Evolutionary conservation across 2,329 filamentous ascomycete species (phyloP).

Genomic region (Scleromitrula shiraiana): DNA sequence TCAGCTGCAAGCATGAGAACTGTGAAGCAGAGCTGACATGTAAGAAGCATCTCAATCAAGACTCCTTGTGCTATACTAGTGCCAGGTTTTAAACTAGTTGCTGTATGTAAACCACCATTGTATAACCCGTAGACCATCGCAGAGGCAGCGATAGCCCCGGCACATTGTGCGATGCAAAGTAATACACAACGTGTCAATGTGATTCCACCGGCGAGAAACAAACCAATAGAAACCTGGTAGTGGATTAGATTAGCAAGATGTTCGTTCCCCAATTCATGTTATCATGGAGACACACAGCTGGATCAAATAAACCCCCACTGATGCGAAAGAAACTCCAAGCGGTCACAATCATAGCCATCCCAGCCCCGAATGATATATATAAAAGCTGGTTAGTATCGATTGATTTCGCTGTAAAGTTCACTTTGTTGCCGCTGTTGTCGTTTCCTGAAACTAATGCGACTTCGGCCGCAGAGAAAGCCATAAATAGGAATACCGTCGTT

Average conservation of each 20-base stretch:
- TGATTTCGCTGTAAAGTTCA: slow-evolving; percentile 3
- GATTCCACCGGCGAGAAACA: slow-evolving; percentile 33
- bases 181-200: slow-evolving; percentile 27
- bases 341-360: slow-evolving; percentile 36
- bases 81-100: slow-evolving; percentile 34
- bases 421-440: slow-evolving; percentile 7
- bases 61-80: slow-evolving; percentile 38
- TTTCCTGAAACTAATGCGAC: slow-evolving; percentile 25
- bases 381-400: slow-evolving; percentile 23
- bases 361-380: slow-evolving; percentile 21
- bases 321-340: slow-evolving; percentile 47
- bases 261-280: neutral
- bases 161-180: slow-evolving; percentile 29
- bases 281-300: slow-evolving; percentile 31
- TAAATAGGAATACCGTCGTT: slow-evolving; percentile 34
- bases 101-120: slow-evolving; percentile 36
- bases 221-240: slow-evolving; percentile 31
- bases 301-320: slow-evolving; percentile 44
- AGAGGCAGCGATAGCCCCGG: slow-evolving; percentile 33
- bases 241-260: neutral
- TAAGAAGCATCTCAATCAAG: slow-evolving; percentile 42
- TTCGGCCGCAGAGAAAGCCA: slow-evolving; percentile 27
- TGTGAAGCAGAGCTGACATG: slow-evolving; percentile 40
- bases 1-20: slow-evolving; percentile 46
- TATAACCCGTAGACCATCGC: slow-evolving; percentile 37